Base-by-base conservation (phyloP, 805 yeast species). In the Hanseniaspora guilliermondii region DNA sequence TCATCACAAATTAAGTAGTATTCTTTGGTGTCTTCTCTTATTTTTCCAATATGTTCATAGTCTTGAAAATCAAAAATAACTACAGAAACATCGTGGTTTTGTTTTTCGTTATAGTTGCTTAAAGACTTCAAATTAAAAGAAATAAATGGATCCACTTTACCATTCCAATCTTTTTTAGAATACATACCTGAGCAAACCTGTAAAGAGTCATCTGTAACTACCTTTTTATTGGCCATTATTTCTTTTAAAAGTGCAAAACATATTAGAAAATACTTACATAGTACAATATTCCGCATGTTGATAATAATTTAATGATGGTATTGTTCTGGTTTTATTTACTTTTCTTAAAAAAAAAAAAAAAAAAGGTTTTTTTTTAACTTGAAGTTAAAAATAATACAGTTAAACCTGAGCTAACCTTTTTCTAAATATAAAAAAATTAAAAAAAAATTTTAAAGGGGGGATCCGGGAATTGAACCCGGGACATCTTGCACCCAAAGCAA, bases 161-260 rank as follows among this genome's bases (percentile, higher is more conserved):
- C 98, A 48, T 87, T 84, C 89, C 95, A 86, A 63, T 89, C 95
- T 47, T 78, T 73, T 61, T 81, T 82, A 55, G 89, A 77, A 69
- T 91, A 91, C 81, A 91, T 83, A 36, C 98, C 98, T 4, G 88
- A 76, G 66, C 98, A 91, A 25, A 79, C 78, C 62, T 86, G 93
- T 17, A 82, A 73, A 48, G 76, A 69, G 11, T 62, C 68, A 16
- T 76, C 66, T 46, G 76, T 75, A 58, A 87, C 73, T 25, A 64
- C 63, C 32, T 76, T 83, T 62, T 70, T 67, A 58, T 72, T 71
- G 24, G 72, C 74, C 21, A 27, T 17, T 4, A 58, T 63, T 14
- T n/a, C 6, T 36, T 40, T 32, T 9, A 47, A 21, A 32, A 33
- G 6, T 16, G 47, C 14, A 4, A 33, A 4, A 33, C 25, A 40